Base-by-base conservation (phyloP, 2,329 filamentous ascomycete species). In the Basipetospora sp. region DNA sequence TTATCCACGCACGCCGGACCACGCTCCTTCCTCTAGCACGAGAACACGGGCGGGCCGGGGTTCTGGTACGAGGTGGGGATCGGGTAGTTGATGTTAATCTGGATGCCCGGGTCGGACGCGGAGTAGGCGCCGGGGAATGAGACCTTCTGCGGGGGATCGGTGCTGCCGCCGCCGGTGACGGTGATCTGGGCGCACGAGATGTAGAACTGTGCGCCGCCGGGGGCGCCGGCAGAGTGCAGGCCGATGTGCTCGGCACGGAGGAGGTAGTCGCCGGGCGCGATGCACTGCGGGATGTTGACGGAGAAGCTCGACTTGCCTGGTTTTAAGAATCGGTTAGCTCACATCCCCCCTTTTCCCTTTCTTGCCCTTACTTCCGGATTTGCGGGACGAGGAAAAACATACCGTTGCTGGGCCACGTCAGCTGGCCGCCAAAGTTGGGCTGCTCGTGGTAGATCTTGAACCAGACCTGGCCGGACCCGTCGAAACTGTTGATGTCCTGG, bases 181-280 rank as follows among this genome's bases (percentile, higher is more conserved):
- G 48, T 54, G n/a, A 63, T 42, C 36, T 57, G 55, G 1, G 38
- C 57, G 39, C 58, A 63, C 14, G 54, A 56, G 34, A 66, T 53
- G 43, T 67, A 67, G 30, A 62, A 57, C 50, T 68, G 63, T 4
- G 64, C 64, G 3, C 63, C 63, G 4, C 58, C 57, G 4, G 50
- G 48, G 8, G 46, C 47, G 27, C 55, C 48, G 3, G 64, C 63
- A 34, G 48, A 52, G 48, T 69, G 64, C 8, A 69, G 55, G 4
- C 55, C 64, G 38, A 67, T 60, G 42, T 67, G 63, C 49, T 69
- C 64, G 14, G 62, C 59, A 11, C 64, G 58, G 4, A 68, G 48
- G 18, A 68, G 57, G 45, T 69, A 68, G 42, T 67, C 61, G 38
- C 65, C 64, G n/a, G 62, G 48, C 1, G 57, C 53, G n/a, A 66